These are phyloP conservation scores for Septoria linicola DNA, from an alignment of 2,329 filamentous ascomycete species.

Conservation along the genomic window DNA sequence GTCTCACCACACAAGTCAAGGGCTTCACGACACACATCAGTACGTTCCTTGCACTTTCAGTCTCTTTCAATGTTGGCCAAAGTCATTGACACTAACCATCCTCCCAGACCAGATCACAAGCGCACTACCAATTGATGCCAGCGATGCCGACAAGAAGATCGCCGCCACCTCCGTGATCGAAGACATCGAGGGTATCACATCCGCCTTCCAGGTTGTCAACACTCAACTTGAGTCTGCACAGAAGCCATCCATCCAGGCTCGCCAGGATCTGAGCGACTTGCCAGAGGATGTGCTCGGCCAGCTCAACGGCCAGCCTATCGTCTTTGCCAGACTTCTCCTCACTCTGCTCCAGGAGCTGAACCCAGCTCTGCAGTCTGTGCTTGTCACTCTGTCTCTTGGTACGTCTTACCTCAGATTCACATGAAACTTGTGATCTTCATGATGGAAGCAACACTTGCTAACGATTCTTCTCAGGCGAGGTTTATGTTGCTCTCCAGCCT, in stretches of 20 bases:
- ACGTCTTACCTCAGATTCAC: neutral
- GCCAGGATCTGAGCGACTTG: neutral
- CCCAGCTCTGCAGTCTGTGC: slow-evolving; percentile 16
- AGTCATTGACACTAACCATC: neutral
- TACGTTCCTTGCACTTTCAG: neutral
- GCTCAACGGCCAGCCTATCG: slow-evolving; percentile 16
- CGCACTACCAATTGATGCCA: neutral
- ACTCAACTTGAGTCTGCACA: neutral
- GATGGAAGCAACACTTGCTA: neutral
- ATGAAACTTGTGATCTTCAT: too few relatives aligned
- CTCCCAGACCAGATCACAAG: neutral
- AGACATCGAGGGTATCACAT: neutral
- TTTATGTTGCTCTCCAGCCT: slow-evolving; percentile 16
- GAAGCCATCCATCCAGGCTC: neutral
- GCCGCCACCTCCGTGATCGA: neutral
- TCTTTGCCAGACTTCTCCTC: slow-evolving; percentile 13
- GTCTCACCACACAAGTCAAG: slow-evolving; percentile 7
- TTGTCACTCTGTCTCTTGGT: slow-evolving; percentile 12
- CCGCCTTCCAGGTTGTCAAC: neutral
- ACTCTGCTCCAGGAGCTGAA: slow-evolving; percentile 13
- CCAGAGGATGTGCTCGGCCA: slow-evolving; percentile 14
- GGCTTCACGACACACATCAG: slow-evolving; percentile 7
- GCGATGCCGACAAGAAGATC: neutral
- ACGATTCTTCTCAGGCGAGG: neutral
- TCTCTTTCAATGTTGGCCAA: neutral